Base-by-base conservation (phyloP, 345 rosid genomes). In the Eucalyptus cloeziana region DNA sequence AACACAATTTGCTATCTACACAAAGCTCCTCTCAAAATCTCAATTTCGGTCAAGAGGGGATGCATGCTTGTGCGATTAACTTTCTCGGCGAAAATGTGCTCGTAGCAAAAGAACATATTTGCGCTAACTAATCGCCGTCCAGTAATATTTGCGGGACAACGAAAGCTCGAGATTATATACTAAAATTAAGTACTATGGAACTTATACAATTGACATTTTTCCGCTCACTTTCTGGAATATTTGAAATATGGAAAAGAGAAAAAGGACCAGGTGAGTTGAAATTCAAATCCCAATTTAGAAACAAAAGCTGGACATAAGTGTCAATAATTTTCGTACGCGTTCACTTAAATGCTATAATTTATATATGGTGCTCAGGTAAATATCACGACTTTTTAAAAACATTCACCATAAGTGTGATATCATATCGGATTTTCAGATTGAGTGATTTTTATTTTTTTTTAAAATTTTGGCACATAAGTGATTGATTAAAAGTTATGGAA, bases 341-440 rank as follows among this genome's bases (percentile, higher is more conserved):
- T 52, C 58, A 19, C 62, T 8, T 24, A 56, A 56, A 24, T 56
- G 27, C 12, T 25, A 22, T 25, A 22, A 56, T 24, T 56, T 56
- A 22, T 56, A 21, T 56, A 56, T 2, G 6, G 24, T 21, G 5
- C 11, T 56, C 12, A 22, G 6, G 9, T 22, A 24, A 22, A 24
- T 22, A 56, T 22, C 62, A 56, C 0, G 3, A 56, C 13, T 24
- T 24, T 56, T 9, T 56, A 10, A 56, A 22, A 56, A 56, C 30
- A 24, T 56, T 56, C 13, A 24, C 30, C 58, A 24, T 24, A 56
- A 56, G 6, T 24, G 62, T 1, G 0, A 56, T 56, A 25, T 24
- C 30, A 56, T 10, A 30, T 56, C 0, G 0, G 30, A 56, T 56
- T 56, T 56, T 10, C 0, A 56, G 62, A 24, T 0, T 9, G 30